A percentile compares a stretch with the other conserved stretches of the same genome.
These are phyloP conservation scores for Moricandia moricandioides DNA, from an alignment of 345 rosid genomes.

Conservation along the genomic window DNA sequence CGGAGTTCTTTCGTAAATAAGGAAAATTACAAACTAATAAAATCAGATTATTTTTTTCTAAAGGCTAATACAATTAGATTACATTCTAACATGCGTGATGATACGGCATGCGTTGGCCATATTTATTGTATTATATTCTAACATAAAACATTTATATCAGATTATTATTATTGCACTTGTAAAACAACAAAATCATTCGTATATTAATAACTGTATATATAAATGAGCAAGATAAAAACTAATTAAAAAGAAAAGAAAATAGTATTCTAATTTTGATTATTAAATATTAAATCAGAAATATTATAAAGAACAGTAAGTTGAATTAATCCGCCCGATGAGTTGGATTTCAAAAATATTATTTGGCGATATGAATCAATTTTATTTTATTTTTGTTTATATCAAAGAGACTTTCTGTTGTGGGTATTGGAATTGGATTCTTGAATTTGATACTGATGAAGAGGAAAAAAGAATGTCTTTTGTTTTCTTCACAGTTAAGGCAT, in stretches of 20 bases:
- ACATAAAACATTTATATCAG: not conserved
- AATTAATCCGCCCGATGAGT: not conserved
- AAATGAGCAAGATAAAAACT: not conserved
- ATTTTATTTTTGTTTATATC: not conserved
- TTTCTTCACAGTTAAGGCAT: constrained; percentile 36
- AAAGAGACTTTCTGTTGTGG: constrained; percentile 30
- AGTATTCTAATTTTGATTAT: not conserved
- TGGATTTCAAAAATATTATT: not conserved
- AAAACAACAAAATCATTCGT: not conserved
- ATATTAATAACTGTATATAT: not conserved
- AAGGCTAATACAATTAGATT: too few relatives aligned
- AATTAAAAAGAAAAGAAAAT: not conserved
- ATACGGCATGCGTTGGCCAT: not conserved
- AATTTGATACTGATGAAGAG: constrained; percentile 25
- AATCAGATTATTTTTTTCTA: not conserved
- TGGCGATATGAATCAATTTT: not conserved
- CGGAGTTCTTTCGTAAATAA: not conserved
- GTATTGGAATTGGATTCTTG: constrained; percentile 38
- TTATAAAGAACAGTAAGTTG: not conserved
- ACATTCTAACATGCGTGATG: not conserved
- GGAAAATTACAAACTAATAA: not conserved
- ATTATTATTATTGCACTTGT: not conserved
- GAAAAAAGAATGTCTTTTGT: constrained; percentile 14
- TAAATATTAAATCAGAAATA: not conserved
- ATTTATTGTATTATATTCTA: not conserved